Conservation (phyloP, 768 basidiomycete species). For the Butyriboletus loyo region DNA sequence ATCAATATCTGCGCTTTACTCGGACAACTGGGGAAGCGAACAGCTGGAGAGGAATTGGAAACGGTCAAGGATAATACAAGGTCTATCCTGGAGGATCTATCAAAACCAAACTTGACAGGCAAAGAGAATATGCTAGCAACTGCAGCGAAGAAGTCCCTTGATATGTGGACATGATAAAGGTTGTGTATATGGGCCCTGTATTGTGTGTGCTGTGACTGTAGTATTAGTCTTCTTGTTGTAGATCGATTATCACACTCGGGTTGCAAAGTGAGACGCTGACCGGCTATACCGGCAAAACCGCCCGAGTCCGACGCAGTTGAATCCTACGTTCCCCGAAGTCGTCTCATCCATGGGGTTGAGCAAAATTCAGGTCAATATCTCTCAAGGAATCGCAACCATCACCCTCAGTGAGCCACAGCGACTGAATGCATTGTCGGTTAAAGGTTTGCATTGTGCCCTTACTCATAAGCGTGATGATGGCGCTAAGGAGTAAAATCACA, state of each 20-base stretch:
- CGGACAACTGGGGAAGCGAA: constrained; percentile 56
- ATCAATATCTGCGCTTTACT: constrained; percentile 74
- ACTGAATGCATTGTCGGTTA: constrained; percentile 56
- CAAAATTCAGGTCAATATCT: constrained; percentile 46
- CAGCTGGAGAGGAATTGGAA: constrained; percentile 45
- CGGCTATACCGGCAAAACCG: constrained; percentile 13
- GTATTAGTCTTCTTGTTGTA: constrained; percentile 2
- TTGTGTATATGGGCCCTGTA: not conserved
- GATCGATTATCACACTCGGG: not conserved
- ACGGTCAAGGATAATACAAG: constrained; percentile 49
- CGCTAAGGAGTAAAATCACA: constrained; percentile 19
- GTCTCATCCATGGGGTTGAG: constrained; percentile 33
- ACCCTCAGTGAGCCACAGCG: constrained; percentile 59
- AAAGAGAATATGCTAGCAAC: constrained; percentile 33
- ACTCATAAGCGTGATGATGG: too few relatives aligned
- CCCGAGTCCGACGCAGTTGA: too few relatives aligned
- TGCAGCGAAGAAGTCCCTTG: constrained; percentile 42
- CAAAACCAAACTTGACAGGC: constrained; percentile 33
- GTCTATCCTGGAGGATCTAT: constrained; percentile 51
- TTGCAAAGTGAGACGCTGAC: not conserved
- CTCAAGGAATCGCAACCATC: constrained; percentile 63
- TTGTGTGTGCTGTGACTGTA: not conserved
- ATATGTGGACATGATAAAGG: constrained; percentile 34
- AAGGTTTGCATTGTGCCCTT: constrained; percentile 36
- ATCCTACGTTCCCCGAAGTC: not conserved